Evolutionary conservation across 768 basidiomycete species (phyloP), one percentile per base, ranked within the genome.

Genomic region (Rhodotorula paludigena): DNA sequence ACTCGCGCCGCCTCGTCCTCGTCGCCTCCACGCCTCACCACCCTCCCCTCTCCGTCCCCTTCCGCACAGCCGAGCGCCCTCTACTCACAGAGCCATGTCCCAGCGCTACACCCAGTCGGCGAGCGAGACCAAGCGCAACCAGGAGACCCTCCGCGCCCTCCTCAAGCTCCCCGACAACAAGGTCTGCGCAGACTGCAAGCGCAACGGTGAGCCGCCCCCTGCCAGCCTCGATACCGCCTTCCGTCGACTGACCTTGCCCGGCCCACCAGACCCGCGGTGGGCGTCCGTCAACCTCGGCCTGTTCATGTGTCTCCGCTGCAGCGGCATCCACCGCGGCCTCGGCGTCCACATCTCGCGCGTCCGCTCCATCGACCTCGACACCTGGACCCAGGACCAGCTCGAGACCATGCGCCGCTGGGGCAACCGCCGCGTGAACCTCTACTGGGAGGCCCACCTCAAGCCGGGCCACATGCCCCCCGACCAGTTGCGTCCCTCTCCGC

Each of bases 361-460:
- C 77, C 96, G 96, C 77, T 94, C 92, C 5, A 90, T 99, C 61
- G 94, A 99, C 80, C 86, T 99, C 60, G 94, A 99, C 75, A 85
- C 89, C 25, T 99, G 94, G 94, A 94, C 91, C 14, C 90, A 91
- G 5, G 92, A 97, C 70, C 94, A 99, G 80, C 93, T 99, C 89
- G 86, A 87, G 76, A 75, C 63, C 3, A 87, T 98, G 59, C 86
- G 89, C 77, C 89, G 88, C 77, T 99, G 94, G 94, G 94, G 94
- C 1, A 99, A 99, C 77, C 82, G 81, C 57, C 86, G 86, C 14
- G 94, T 92, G 14, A 99, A 99, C 79, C 74, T 89, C 9, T 98
- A 97, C 80, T 99, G 94, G 94, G 94, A 99, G 77, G 88, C 90
- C 8, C 93, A 96, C 80, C 81, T 98, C 62, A 93, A 91, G 77